Base-by-base conservation (phyloP, 2,329 filamentous ascomycete genomes). In the Rutstroemia sp. region DNA sequence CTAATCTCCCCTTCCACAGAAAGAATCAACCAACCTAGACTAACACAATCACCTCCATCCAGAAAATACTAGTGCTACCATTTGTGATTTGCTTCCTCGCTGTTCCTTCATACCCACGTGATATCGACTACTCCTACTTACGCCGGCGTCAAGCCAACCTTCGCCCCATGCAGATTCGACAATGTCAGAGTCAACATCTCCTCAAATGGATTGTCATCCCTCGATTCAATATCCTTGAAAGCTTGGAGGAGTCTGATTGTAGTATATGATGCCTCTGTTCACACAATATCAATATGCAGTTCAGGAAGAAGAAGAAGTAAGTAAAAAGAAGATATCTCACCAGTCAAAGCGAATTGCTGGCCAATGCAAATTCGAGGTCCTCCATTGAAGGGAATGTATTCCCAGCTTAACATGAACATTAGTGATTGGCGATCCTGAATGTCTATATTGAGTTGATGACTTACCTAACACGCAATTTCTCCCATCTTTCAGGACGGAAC, bases 361-460 rank as follows among this genome's bases (percentile, higher is more conserved):
- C 89, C 89, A 1, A 94, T 86, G 58, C 86, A 89, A 0, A 84
- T 79, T 3, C 86, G 72, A 0, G 86, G 84, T 0, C 86, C 86
- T 16, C 83, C 74, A 61, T 84, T 87, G 66, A 94, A 95, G 0
- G 86, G 86, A 42, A 88, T 84, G 57, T 88, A 89, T 0, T 88
- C 89, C 72, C 92, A 88, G 38, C 80, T 72, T 66, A 8, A 39
- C 9, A 2, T n/a, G 37, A 5, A 14, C 21, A 42, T 14, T 3
- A 47, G 25, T 16, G 12, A 23, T 41, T 12, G 30, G 1, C 16
- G 25, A 34, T 41, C 2, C 7, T 16, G 30, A 21, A 34, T 39
- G 12, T 16, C 23, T 3, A 34, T 4, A 12, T 34, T 5, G 10
- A 34, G 30, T 12, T 34, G 30, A 34, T 34, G 12, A 55, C 53